These are phyloP conservation scores for Neoarthrinium moseri DNA, from an alignment of 2,329 filamentous ascomycete species.

Conservation along the genomic window DNA sequence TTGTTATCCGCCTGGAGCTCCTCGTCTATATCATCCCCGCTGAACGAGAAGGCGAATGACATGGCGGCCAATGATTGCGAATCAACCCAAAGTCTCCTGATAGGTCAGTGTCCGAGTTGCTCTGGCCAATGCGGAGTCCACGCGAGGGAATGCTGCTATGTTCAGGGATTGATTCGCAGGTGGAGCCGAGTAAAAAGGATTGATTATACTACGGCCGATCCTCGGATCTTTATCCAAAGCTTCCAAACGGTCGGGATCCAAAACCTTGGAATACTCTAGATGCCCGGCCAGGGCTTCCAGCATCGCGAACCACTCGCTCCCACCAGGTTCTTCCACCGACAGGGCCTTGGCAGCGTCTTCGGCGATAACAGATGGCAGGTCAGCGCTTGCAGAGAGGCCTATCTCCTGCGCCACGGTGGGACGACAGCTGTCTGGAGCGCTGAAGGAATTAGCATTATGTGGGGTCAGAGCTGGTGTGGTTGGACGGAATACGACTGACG, in stretches of 20 bases:
- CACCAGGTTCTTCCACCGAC: no score
- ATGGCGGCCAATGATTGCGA: slow-evolving; percentile 20
- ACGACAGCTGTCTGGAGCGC: not conserved
- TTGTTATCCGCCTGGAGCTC: slow-evolving; percentile 24
- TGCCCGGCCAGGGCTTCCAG: not conserved
- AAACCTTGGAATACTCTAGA: not conserved
- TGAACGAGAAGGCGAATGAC: slow-evolving; percentile 61
- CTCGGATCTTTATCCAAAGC: not conserved
- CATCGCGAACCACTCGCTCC: no score
- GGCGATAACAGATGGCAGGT: not conserved
- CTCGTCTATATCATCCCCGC: slow-evolving; percentile 63
- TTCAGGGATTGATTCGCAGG: slow-evolving; percentile 3
- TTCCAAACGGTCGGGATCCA: not conserved
- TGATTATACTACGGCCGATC: slow-evolving; percentile 4
- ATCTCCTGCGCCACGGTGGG: slow-evolving; percentile 1
- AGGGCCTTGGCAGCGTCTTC: no score
- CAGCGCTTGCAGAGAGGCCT: not conserved
- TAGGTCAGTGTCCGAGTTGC: slow-evolving; percentile 10
- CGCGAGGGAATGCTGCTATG: not conserved
- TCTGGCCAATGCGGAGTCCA: not conserved
- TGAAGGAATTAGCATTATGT: slow-evolving; percentile 9
- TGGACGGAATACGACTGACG: slow-evolving; percentile 14
- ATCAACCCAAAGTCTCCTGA: slow-evolving; percentile 3
- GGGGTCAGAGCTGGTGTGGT: slow-evolving; percentile 12
- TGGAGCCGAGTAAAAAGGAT: not conserved